Conservation (phyloP, 2,329 filamentous ascomycete genomes). For the Monilinia laxa region DNA sequence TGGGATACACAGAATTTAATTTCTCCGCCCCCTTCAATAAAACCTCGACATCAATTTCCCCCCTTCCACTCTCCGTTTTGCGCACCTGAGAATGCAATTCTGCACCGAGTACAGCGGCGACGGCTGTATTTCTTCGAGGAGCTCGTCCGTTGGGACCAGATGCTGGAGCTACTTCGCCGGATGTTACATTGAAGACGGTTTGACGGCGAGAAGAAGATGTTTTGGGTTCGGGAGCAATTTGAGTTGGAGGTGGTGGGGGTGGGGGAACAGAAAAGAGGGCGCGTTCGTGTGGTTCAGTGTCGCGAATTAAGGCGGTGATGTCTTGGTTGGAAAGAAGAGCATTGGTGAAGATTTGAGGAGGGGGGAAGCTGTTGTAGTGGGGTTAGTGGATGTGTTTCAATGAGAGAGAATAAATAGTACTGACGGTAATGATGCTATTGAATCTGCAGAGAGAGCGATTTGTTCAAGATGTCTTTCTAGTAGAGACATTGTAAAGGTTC, state of each 20-base stretch:
- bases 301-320: constrained; percentile 90
- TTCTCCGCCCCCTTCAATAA: constrained; percentile 85
- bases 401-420: constrained; percentile 34
- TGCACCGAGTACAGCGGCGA: constrained; percentile 83
- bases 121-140: constrained; percentile 74
- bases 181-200: constrained; percentile 66
- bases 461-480: constrained; percentile 72
- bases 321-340: constrained; percentile 84
- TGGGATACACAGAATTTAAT: constrained; percentile 81
- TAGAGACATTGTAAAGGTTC: constrained; percentile 58
- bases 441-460: constrained; percentile 71
- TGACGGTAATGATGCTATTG: constrained; percentile 73
- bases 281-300: constrained; percentile 91
- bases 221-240: constrained; percentile 46
- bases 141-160: constrained; percentile 48
- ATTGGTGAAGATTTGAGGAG: constrained; percentile 93
- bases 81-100: constrained; percentile 82
- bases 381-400: constrained; percentile 19
- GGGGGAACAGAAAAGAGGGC: constrained; percentile 88
- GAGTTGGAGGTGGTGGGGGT: constrained; percentile 49
- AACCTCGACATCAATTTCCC: constrained; percentile 83
- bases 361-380: constrained; percentile 65
- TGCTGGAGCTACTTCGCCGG: constrained; percentile 58
- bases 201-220: constrained; percentile 49
- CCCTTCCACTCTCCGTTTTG: constrained; percentile 51